Base-by-base conservation (phyloP, 495 filamentous ascomycete genomes). In the Pseudevernia furfuracea region DNA sequence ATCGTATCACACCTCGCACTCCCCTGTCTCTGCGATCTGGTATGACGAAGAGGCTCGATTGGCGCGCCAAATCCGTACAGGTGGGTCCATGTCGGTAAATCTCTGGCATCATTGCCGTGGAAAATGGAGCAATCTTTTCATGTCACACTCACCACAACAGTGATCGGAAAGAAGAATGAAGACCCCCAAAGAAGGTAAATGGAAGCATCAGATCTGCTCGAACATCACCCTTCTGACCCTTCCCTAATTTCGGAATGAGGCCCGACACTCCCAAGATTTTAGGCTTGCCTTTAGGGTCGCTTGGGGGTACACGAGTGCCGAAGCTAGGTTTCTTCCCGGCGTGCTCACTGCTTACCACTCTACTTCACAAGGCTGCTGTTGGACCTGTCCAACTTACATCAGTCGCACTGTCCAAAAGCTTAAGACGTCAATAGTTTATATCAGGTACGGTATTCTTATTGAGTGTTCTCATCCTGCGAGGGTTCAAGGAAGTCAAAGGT, bases 121-220 rank as follows among this genome's bases (percentile, higher is more conserved):
- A 36, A 9, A 19, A 63, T 63, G 25, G 34, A 36, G 34, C 34
- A 36, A 23, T 53, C 48, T n/a, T n/a, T n/a, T n/a, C n/a, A n/a
- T n/a, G n/a, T n/a, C n/a, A n/a, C n/a, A n/a, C n/a, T n/a, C n/a
- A n/a, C n/a, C n/a, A n/a, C n/a, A n/a, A n/a, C n/a, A n/a, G n/a
- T n/a, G n/a, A n/a, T n/a, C n/a, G n/a, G n/a, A n/a, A n/a, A n/a
- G n/a, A n/a, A n/a, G n/a, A n/a, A n/a, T n/a, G n/a, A n/a, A n/a
- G n/a, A n/a, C n/a, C 62, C 62, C 62, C 38, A 63, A 46, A 43
- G 57, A 60, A 64, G 39, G 10, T 21, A 4, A 34, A 59, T 64
- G 19, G 56, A 64, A 64, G 56, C 9, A 43, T 43, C 32, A 52
- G 62, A 64, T 59, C 62, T 59, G 12, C 56, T 32, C 62, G 21